Evolutionary conservation across 106 monocot genomes (phyloP), one percentile per base, ranked within the genome.

Genomic region (Acorus calamus): DNA sequence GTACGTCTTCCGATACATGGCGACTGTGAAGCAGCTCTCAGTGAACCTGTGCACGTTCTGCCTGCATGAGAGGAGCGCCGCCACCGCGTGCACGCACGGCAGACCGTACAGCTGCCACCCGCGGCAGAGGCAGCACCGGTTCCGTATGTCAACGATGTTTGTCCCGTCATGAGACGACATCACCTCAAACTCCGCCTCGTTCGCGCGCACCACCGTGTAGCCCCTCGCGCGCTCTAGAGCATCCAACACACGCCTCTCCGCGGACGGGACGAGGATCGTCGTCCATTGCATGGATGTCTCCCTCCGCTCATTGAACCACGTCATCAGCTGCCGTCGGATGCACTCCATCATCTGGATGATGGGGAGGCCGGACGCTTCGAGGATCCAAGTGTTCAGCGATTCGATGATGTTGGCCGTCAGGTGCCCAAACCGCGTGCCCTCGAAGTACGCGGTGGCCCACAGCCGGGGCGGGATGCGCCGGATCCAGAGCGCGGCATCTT

Each of bases 401-500:
- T 96, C 94, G 6, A 73, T 72, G 55, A 85, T 79, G 50, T 90
- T 96, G 6, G 94, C 94, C 0, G 90, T 90, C 7, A 96, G 61
- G 53, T 96, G 94, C 5, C 94, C 94, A 55, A 78, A 89, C 10
- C 90, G 55, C 4, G 82, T 87, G 4, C 94, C 94, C 66, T 96
- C 94, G 50, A 96, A 96, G 60, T 87, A 96, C 45, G 94, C 89
- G 2, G 94, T 90, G 44, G 94, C 94, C 94, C 94, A 96, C 3
- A 96, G 78, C 9, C 90, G 81, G 11, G 84, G 80, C 9, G 89
- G 90, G 14, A 87, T 76, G 44, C 86, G 77, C 42, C 90, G 72
- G 44, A 96, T 90, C 94, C 94, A 96, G 45, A 63, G 87, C 10
- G 87, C 94, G n/a, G 94, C 94, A 4, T 96, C 94, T 66, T 75